phyloP scores from a whole-genome alignment of 768 basidiomycete genomes.

The Botryobasidium botryosum region DNA sequence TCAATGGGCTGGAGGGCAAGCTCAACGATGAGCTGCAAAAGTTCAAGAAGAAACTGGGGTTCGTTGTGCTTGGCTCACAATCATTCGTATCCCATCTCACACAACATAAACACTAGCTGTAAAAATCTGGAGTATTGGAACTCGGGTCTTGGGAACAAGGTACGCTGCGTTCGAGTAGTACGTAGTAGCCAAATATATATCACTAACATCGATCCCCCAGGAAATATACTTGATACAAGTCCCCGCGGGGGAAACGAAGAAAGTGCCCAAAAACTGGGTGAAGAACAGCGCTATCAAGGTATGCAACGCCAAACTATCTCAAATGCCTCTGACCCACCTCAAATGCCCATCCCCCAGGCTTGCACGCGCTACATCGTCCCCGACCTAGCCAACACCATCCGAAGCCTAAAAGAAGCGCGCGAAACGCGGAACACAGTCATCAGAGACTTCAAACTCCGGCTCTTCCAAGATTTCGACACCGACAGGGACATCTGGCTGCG shows the following conservation, averaged over 20 bases:
- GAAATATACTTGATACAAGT: slow-evolving; percentile 86
- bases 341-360: slow-evolving; percentile 28
- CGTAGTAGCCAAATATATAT: too few relatives aligned
- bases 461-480: slow-evolving; percentile 67
- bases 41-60: slow-evolving; percentile 56
- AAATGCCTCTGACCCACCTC: not conserved
- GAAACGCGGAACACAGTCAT: slow-evolving; percentile 69
- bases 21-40: slow-evolving; percentile 52
- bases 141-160: slow-evolving; percentile 71
- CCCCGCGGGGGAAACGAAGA: slow-evolving; percentile 34
- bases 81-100: not conserved
- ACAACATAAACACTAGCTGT: not conserved
- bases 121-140: slow-evolving; percentile 44
- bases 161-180: too few relatives aligned
- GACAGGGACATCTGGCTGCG: slow-evolving; percentile 70
- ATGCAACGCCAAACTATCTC: slow-evolving; percentile 7
- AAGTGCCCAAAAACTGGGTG: slow-evolving; percentile 70
- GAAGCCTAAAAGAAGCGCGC: slow-evolving; percentile 80
- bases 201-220: slow-evolving; percentile 21
- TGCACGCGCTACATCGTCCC: slow-evolving; percentile 64
- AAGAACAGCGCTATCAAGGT: slow-evolving; percentile 74
- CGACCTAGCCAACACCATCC: slow-evolving; percentile 49
- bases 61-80: slow-evolving; percentile 8
- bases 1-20: slow-evolving; percentile 47
- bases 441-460: slow-evolving; percentile 64